Evolutionary conservation across 495 filamentous ascomycete species (phyloP), one percentile per base, ranked within the genome.

Genomic region (Penicillium bovifimosum): DNA sequence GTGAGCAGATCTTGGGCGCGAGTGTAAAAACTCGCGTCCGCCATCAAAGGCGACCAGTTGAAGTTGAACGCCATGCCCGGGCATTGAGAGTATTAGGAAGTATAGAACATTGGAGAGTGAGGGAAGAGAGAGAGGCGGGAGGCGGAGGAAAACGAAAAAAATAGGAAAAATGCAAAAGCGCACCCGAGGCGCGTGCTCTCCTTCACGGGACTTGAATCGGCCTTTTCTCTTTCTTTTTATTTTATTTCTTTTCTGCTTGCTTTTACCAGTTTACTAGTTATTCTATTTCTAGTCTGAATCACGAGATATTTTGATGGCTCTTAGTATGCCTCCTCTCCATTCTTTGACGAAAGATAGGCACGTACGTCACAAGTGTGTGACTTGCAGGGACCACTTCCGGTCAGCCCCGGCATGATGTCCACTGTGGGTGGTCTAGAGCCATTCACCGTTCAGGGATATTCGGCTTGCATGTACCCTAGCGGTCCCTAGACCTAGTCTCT

Each of bases 11-110:
- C 91, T 66, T 91, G 87, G 44, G 93, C 93, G 62, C 90, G 83
- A 62, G 84, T 81, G 71, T 95, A 95, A 75, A 95, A 95, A 52
- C 73, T 71, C 66, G 90, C 90, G 76, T 96, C 89, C 60, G 91
- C 91, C 71, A 91, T 91, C 59, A 98, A 81, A 65, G 93, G 93
- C 80, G 91, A 96, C 93, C 93, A 98, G 90, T 97, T 98, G 88
- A 98, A 97, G 78, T 96, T 96, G 84, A 98, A 98, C 56, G 93
- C 92, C 93, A 98, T 98, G 58, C 59, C 66, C 53, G 61, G 32
- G 64, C 69, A 70, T 72, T 56, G 64, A 67, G 61, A 63, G 55
- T 14, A 50, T 50, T 41, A 53, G 35, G 29, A 29, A 13, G 13
- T 43, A 24, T 45, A 24, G n/a, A 9, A 48, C 20, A 35, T 38